Conservation (phyloP, 176 grass and related monocot genomes). For the Raddia distichophylla region DNA sequence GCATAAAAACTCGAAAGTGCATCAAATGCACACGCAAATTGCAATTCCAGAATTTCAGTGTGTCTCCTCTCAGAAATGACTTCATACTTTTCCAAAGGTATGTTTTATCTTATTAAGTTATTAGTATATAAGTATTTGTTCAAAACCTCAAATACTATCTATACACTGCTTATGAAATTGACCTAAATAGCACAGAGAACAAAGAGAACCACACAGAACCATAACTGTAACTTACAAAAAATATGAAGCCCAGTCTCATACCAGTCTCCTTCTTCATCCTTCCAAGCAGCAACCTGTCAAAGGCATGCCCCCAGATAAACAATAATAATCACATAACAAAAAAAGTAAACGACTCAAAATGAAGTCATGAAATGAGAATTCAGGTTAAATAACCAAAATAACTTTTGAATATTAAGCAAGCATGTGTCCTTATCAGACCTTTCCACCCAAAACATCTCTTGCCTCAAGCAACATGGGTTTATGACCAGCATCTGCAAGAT, state of each 20-base stretch:
- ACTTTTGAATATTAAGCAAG: slow-evolving; percentile 28
- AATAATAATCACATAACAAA: slow-evolving; percentile 22
- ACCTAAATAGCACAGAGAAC: slow-evolving; percentile 15
- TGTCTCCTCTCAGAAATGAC: slow-evolving; percentile 17
- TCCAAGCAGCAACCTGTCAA: slow-evolving; percentile 87
- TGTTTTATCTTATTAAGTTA: not conserved
- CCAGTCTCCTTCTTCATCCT: slow-evolving; percentile 97
- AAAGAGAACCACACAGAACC: not conserved
- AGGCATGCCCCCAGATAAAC: slow-evolving; percentile 21
- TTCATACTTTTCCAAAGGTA: slow-evolving; percentile 3
- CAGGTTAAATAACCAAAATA: not conserved
- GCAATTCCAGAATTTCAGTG: slow-evolving; percentile 16
- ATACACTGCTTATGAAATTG: slow-evolving; percentile 1
- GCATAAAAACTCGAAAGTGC: not conserved
- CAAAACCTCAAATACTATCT: not conserved
- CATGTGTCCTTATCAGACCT: slow-evolving; percentile 52
- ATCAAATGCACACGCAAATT: not conserved
- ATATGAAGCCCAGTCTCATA: slow-evolving; percentile 98
- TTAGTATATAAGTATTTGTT: slow-evolving; percentile 15
- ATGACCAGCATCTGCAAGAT: slow-evolving; percentile 94
- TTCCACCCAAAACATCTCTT: slow-evolving; percentile 97
- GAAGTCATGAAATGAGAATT: slow-evolving; percentile 1
- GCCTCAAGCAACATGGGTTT: slow-evolving; percentile 93
- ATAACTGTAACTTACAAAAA: slow-evolving; percentile 73
- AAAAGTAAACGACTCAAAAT: slow-evolving; percentile 30